Percentiles rank a stretch among this genome's conserved stretches.
phyloP scores from a whole-genome alignment of 345 rosid species.

The Luvunga scandens region DNA sequence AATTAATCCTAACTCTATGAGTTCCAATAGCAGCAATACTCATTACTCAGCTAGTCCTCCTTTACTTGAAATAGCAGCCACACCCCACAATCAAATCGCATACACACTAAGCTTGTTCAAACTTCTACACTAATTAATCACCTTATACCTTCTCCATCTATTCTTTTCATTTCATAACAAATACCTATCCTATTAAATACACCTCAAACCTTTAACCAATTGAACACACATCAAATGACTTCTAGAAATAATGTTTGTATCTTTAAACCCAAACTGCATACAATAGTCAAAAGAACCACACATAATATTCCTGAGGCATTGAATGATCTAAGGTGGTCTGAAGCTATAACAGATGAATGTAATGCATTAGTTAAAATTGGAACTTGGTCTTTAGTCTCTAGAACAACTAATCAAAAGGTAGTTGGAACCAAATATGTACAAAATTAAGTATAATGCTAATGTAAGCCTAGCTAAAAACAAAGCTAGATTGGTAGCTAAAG shows the following conservation, averaged over 20 bases:
- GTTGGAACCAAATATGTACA: background rate
- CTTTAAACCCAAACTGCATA: background rate
- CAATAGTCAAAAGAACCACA: background rate
- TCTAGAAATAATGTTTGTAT: too few species aligned
- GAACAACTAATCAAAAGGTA: background rate
- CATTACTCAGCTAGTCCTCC: background rate
- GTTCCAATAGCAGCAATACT: background rate
- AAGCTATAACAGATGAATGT: background rate
- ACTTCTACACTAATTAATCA: too few species aligned
- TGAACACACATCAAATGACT: background rate
- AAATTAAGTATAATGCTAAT: background rate
- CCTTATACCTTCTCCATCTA: too few species aligned
- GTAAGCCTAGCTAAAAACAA: background rate
- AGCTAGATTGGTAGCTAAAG: background rate
- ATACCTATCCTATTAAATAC: too few species aligned
- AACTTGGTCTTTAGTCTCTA: background rate
- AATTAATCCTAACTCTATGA: background rate
- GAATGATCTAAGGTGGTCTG: background rate
- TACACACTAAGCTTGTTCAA: too few species aligned
- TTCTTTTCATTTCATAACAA: too few species aligned
- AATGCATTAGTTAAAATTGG: background rate
- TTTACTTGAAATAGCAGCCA: too few species aligned
- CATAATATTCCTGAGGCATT: background rate
- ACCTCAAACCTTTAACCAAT: too few species aligned
- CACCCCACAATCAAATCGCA: too few species aligned